Evolutionary conservation across 2,329 filamentous ascomycete genomes (phyloP), one percentile per base, ranked within the genome.

Genomic region (Epichloe baconii): DNA sequence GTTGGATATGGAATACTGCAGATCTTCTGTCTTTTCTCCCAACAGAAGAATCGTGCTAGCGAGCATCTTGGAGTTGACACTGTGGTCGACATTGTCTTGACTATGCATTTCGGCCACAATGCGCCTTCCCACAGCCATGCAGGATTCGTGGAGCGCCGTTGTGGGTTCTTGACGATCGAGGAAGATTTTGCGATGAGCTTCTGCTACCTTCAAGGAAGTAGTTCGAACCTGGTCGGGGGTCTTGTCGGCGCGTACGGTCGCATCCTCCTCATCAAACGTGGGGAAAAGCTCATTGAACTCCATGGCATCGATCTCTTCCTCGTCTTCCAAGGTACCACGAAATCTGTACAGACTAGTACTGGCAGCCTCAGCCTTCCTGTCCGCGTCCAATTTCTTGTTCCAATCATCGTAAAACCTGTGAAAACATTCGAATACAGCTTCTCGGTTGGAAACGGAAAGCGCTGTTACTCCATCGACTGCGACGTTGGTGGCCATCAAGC

Each of bases 201-300:
- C 70, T 2, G 85, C 78, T 17, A 90, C 68, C 54, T 74, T 72
- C 54, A 85, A 66, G 5, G 85, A 80, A 52, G 80, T 71, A 42
- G 71, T 73, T 52, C 75, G 79, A 53, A 76, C 72, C 57, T 66
- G 64, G 46, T 68, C 68, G 53, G 56, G 64, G 49, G 58, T 65
- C 47, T 64, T 68, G 52, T 56, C 58, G 50, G 57, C 57, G 2
- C 57, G 48, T 7, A 56, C 58, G 48, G 66, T 64, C 45, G 70
- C 63, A 2, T 69, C 66, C 2, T 71, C 65, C 1, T 76, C 74
- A 1, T 77, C 75, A 14, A 86, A 94, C 5, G 78, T 79, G 1
- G 91, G 91, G 69, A 97, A 97, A 6, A 97, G 71, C 56, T 85
- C 78, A 19, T 83, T 76, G 56, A 95, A 83, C 56, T 93, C 86